Evolutionary conservation across 2,329 filamentous ascomycete species (phyloP), one percentile per base, ranked within the genome.

Genomic region (Ceratocystis cacaofunesta): DNA sequence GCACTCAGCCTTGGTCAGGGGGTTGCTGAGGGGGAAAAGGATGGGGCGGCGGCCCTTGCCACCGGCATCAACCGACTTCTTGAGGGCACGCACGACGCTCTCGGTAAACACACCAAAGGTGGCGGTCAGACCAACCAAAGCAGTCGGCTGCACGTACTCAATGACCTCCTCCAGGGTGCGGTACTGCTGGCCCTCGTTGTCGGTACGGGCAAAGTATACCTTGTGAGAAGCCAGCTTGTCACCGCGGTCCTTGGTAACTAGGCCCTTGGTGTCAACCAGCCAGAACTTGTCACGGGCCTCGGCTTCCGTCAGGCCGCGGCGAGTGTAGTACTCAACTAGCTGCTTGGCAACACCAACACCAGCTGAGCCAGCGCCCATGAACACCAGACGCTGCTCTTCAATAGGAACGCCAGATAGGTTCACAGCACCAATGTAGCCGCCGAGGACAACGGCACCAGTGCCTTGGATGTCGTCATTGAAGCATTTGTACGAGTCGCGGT

Each of bases 391-490:
- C 76, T 99, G 94, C 72, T 97, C 90, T 76, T 90, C 88, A 62
- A 92, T 78, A 32, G 90, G 89, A 17, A 96, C 85, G 63, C 87
- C 88, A 15, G 91, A 95, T 68, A 90, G 84, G 77, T 92, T 92
- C 68, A 95, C 90, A 50, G 83, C 84, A 66, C 83, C 82, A 68
- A 86, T 86, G 63, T 76, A 85, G 80, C 92, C 92, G 69, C 84
- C 92, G 65, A 96, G 83, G 68, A 97, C 91, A 72, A 99, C 94
- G 69, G 92, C 91, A 71, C 94, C 94, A 71, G 94, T 97, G 70
- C 92, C 92, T 79, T 97, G 92, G 73, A 99, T 94, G 74, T 99
- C 92, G 73, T 97, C 94, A 76, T 97, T 97, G 84, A 99, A 99
- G 82, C 90, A 95, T 76, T 89, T 92, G 80, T 96, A 92, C 69